Evolutionary conservation across 495 filamentous ascomycete species (phyloP), one percentile per base, ranked within the genome.

Genomic region (Penicillium desertorum): DNA sequence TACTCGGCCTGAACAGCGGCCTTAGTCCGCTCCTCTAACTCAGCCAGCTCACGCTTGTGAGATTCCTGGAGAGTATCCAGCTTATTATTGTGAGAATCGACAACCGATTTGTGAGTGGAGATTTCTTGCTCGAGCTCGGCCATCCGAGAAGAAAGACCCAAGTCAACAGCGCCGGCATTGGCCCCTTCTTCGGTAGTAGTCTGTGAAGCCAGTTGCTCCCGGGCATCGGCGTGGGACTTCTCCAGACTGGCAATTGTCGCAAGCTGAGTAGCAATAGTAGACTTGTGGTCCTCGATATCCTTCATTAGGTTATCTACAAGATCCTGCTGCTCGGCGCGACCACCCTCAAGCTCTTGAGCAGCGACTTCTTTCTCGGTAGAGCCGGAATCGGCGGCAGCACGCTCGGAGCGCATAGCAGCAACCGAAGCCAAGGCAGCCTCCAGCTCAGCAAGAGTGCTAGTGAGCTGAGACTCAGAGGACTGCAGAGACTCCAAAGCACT

Each of bases 251-350:
- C 71, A 61, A 93, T 85, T 56, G 82, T 86, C 34, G 78, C 71
- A 32, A 83, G 69, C 61, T 88, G 87, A 56, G 71, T 72, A 42
- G 82, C 80, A 62, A 91, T 84, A 25, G 86, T 83, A 16, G 79
- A 69, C 74, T 88, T 92, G 71, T 95, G 89, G 57, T 88, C 83
- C 29, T 90, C 86, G 55, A 98, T 87, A 62, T 92, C 84, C 54
- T 75, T 78, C 58, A 88, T 88, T 42, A 99, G 72, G 30, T 77
- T 74, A 30, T 81, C 76, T 30, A 96, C 79, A 37, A 86, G 67
- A 36, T 87, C 81, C 54, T 87, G 76, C 58, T 96, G 88, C 62
- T 80, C 80, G 12, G 53, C 65, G 27, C 76, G 76, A 62, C 86
- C 84, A 47, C 68, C 63, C 47, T 84, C 79, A 20, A 81, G 76